Evolutionary conservation across 2,329 filamentous ascomycete genomes (phyloP).

Genomic region (Aspergillus tamarii): DNA sequence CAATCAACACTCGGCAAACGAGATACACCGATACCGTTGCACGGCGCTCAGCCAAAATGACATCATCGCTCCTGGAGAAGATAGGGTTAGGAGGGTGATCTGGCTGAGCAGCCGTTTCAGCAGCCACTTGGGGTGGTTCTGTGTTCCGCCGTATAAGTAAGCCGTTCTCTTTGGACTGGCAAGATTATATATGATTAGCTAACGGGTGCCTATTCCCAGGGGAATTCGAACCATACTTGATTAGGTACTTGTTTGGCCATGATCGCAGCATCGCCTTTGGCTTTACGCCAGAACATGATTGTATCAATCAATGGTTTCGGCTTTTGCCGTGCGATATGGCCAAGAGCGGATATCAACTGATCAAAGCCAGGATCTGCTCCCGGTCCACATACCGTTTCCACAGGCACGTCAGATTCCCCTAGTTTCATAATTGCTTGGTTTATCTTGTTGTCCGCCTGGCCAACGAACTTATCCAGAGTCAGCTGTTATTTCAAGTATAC

Average conservation of each 20-base stretch:
- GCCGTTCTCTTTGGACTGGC: constrained; percentile 41
- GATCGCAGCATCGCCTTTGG: constrained; percentile 85
- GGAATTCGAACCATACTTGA: constrained; percentile 29
- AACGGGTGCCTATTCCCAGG: not conserved
- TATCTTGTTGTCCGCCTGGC: constrained; percentile 94
- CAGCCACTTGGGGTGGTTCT: constrained; percentile 62
- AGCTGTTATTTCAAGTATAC: constrained; percentile 27
- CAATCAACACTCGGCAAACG: constrained; percentile 87
- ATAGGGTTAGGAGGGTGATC: constrained; percentile 37
- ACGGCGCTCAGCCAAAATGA: constrained; percentile 80
- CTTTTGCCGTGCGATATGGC: constrained; percentile 91
- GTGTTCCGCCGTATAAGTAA: constrained; percentile 71
- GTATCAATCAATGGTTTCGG: constrained; percentile 95
- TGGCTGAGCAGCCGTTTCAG: constrained; percentile 33
- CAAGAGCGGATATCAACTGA: constrained; percentile 88
- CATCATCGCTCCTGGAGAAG: constrained; percentile 65
- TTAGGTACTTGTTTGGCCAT: constrained; percentile 57
- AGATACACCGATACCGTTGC: constrained; percentile 96
- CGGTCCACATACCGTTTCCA: constrained; percentile 88
- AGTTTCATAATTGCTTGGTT: constrained; percentile 81
- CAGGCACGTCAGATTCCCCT: constrained; percentile 77
- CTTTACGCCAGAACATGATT: constrained; percentile 97
- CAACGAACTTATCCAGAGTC: constrained; percentile 70
- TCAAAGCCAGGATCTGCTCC: constrained; percentile 89
- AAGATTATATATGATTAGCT: constrained; percentile 8